These are phyloP conservation scores for Basidiobolus meristosporus DNA, from an alignment of 371 early-diverging fungal genomes.

Conservation along the genomic window DNA sequence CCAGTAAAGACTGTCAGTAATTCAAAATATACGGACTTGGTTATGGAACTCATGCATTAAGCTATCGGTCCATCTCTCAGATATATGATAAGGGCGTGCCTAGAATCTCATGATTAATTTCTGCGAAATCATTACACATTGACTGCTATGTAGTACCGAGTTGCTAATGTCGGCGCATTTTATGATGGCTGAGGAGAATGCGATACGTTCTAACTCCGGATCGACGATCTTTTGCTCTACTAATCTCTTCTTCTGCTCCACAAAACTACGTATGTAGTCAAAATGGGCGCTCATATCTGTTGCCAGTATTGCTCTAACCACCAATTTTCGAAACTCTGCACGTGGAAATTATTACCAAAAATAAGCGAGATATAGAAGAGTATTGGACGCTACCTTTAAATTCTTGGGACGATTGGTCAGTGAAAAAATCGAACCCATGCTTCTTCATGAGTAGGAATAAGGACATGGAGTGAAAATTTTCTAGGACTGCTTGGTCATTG, in stretches of 20 bases:
- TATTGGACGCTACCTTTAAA: conserved; percentile 14
- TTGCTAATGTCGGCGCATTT: conserved; percentile 81
- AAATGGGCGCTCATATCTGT: conserved; percentile 76
- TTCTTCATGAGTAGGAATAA: conserved; percentile 60
- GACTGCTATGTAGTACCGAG: conserved; percentile 36
- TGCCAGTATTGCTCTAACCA: conserved; percentile 54
- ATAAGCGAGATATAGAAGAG: no score
- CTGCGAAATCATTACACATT: no score
- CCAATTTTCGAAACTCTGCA: conserved; percentile 40
- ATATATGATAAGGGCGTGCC: no score
- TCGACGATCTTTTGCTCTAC: no score
- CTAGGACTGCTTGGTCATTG: conserved; percentile 83
- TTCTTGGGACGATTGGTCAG: conserved; percentile 13
- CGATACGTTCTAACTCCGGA: no score
- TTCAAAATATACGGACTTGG: no score
- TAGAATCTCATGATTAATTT: no score
- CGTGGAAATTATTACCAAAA: not conserved
- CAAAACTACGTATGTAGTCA: conserved; percentile 59
- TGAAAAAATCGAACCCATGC: conserved; percentile 28
- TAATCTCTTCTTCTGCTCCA: no score
- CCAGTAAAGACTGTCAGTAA: no score
- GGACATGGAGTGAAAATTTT: conserved; percentile 81
- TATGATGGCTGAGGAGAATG: conserved; percentile 44
- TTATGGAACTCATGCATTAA: no score
- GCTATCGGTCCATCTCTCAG: no score